Conservation (phyloP, 148 eudicot genomes). For the Chenopodium album region DNA sequence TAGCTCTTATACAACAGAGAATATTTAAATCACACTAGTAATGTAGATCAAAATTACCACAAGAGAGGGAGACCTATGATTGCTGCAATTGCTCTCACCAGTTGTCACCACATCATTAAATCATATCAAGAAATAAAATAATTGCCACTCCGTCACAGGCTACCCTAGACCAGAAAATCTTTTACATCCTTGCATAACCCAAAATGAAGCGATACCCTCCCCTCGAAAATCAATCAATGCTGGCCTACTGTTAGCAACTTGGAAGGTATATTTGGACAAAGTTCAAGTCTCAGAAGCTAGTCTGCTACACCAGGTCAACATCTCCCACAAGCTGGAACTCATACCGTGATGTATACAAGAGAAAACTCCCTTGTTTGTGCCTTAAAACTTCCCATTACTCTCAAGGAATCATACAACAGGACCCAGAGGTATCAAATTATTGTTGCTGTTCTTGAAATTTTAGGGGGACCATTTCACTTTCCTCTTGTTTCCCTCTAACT, state of each 20-base stretch:
- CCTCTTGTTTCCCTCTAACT: slow-evolving; percentile 59
- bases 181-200: neutral
- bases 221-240: neutral
- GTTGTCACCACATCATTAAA: too few relatives aligned
- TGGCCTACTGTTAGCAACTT: neutral
- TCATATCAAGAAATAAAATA: too few relatives aligned
- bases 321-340: neutral
- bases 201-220: neutral
- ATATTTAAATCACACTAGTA: too few relatives aligned
- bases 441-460: slow-evolving; percentile 57
- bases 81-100: too few relatives aligned
- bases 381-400: slow-evolving; percentile 1
- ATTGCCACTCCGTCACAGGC: too few relatives aligned
- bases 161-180: too few relatives aligned
- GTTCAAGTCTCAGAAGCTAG: neutral
- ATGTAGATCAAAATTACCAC: too few relatives aligned
- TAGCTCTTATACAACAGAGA: too few relatives aligned
- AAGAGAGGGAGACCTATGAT: too few relatives aligned
- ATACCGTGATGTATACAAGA: neutral
- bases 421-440: slow-evolving; percentile 22
- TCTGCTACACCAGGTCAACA: neutral
- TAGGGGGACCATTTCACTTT: slow-evolving; percentile 68
- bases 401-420: neutral
- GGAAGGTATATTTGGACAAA: neutral
- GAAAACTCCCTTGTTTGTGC: neutral